Conservation (phyloP, 306 rosid species). For the Prunus armeniaca region DNA sequence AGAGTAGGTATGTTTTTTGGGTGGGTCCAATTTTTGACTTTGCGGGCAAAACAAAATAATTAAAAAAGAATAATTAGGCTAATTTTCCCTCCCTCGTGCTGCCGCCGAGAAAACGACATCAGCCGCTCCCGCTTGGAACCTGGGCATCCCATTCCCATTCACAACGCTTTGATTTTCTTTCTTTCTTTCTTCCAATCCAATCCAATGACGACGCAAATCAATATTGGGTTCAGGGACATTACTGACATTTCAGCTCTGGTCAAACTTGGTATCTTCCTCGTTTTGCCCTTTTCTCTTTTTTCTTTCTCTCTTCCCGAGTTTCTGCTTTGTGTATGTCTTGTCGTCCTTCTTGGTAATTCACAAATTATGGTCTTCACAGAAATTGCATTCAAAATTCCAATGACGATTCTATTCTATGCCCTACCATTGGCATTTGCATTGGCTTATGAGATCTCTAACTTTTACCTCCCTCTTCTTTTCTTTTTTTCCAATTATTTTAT, state of each 20-base stretch:
- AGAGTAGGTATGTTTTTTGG: background rate
- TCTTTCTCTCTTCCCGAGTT: background rate
- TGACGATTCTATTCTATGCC: too few species aligned
- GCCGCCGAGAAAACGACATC: background rate
- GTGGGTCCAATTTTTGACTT: slow-evolving; percentile 6
- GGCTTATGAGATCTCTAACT: too few species aligned
- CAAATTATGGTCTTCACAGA: background rate
- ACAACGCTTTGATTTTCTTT: background rate
- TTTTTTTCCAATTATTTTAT: too few species aligned
- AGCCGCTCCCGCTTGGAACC: background rate
- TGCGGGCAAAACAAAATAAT: background rate
- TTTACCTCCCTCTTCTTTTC: too few species aligned
- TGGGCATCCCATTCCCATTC: background rate
- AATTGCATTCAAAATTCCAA: too few species aligned
- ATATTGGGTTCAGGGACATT: background rate
- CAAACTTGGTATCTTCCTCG: slow-evolving; percentile 23
- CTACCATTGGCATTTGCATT: too few species aligned
- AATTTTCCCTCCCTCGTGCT: background rate
- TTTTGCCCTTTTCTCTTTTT: background rate
- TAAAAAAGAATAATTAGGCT: background rate
- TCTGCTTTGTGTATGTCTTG: background rate
- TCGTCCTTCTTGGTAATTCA: background rate
- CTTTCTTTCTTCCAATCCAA: background rate
- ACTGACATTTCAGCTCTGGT: slow-evolving; percentile 5
- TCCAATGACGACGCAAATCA: background rate